Evolutionary conservation across 2,329 filamentous ascomycete genomes (phyloP), one percentile per base, ranked within the genome.

Genomic region (Grosmannia penicillata): DNA sequence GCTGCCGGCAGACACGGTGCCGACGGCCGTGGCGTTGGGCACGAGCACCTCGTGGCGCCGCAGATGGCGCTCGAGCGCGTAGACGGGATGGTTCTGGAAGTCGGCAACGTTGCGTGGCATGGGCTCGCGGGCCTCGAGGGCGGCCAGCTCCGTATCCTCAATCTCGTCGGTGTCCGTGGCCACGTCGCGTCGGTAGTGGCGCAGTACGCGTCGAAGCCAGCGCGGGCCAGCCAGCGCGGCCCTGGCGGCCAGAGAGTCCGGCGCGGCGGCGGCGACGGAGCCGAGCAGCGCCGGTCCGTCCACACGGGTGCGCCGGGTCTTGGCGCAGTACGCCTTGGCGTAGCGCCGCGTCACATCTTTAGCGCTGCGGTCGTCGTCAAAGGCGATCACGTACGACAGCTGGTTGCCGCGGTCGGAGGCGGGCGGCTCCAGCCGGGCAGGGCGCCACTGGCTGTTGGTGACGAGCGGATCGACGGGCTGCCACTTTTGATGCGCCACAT

Each of bases 281-380:
- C n/a, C n/a, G n/a, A n/a, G n/a, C n/a, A n/a, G n/a, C n/a, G n/a
- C n/a, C n/a, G n/a, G 27, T 1, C 50, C 50, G 40, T 96, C 91
- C 2, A 98, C 70, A n/a, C 91, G 76, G 42, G 72, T 58, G 46
- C 77, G 85, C 18, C 83, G 72, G 1, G 87, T 94, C 58, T 96
- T 96, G 18, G 87, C 82, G 48, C 86, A 91, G 58, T 81, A 96
- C 0, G 80, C 79, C 56, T 91, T 93, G 2, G 78, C 70, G 53
- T 98, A 98, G 14, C 91, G 75, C 39, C 76, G 70, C 0, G 91
- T 98, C 1, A 98, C 83, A 51, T 98, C 91, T 50, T 72, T 75
- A 1, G 76, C 85, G 13, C 72, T 74, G 3, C 77, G 80, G 47
- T 93, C 82, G 11, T 77, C 74, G 46, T 93, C 82, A 46, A 94